Conservation (phyloP, 306 rosid genomes). For the Acacia melanoxylon region DNA sequence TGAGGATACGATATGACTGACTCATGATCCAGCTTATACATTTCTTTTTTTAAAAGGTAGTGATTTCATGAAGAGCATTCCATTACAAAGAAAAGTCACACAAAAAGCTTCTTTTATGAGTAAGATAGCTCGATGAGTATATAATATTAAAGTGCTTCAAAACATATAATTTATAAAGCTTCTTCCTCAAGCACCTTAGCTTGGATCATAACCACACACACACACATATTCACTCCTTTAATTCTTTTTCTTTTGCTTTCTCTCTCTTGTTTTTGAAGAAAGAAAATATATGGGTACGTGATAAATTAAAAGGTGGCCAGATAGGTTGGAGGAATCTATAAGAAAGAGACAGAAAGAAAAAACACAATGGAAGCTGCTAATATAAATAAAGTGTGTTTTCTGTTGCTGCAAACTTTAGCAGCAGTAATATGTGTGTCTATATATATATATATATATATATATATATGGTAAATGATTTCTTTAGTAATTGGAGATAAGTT, state of each 20-base stretch:
- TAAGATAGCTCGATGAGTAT: not conserved
- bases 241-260: not conserved
- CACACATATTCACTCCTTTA: not conserved
- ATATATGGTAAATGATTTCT: no score
- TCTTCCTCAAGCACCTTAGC: not conserved
- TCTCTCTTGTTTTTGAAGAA: not conserved
- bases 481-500: no score
- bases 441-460: no score
- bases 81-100: not conserved
- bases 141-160: not conserved
- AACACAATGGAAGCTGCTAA: not conserved
- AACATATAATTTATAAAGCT: not conserved
- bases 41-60: not conserved
- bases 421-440: not conserved
- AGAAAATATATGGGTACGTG: not conserved
- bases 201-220: not conserved
- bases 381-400: not conserved
- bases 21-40: not conserved
- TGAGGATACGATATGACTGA: not conserved
- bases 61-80: not conserved
- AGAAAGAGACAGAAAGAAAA: not conserved
- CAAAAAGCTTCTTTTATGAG: not conserved
- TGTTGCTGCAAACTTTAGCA: not conserved
- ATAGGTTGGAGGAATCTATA: conserved; percentile 7
- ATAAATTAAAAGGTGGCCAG: not conserved